Evolutionary conservation across 495 filamentous ascomycete genomes (phyloP), one percentile per base, ranked within the genome.

Genomic region (Annulohypoxylon bovei): DNA sequence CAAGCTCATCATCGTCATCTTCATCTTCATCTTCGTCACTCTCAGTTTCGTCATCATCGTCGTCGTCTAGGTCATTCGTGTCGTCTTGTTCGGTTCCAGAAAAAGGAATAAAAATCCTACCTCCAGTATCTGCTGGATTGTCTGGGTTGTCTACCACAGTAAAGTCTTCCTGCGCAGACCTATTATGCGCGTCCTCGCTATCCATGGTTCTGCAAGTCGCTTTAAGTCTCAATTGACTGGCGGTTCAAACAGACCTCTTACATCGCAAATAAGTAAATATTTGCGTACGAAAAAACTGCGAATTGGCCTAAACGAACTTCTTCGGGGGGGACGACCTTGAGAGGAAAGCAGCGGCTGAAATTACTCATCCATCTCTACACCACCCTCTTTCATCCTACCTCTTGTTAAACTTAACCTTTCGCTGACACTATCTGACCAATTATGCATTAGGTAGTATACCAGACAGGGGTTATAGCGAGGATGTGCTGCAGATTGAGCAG

Each of bases 141-240:
- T 37, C 11, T 12, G 61, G 37, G 25, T 33, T 37, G 23, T 64
- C 32, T 46, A 64, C 33, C 37, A 64, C 33, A 25, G 50, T 64
- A 25, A 64, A 64, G 27, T 55, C 37, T 35, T 64, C 60, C 8
- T 47, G 47, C 35, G 23, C 49, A 7, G 35, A 18, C 33, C 35
- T 30, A 54, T 30, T 22, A 4, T 28, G 33, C 6, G 22, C 25
- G 30, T 9, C 14, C 44, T 44, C 33, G 35, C 3, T 23, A n/a
- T 63, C 47, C 60, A 63, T 63, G 22, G 23, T 33, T 8, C 20
- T 23, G 12, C 14, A 20, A 32, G 35, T 33, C 7, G 20, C 11
- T 53, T 27, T 18, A 14, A 18, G 18, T 16, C 28, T 18, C 6
- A 44, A 22, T 55, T 55, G 18, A 35, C 18, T 32, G 16, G 30